Percentiles rank a stretch among this genome's conserved stretches.
Conservation (phyloP, 1,139 yeast genomes). For the Kodamaea derodonti region DNA sequence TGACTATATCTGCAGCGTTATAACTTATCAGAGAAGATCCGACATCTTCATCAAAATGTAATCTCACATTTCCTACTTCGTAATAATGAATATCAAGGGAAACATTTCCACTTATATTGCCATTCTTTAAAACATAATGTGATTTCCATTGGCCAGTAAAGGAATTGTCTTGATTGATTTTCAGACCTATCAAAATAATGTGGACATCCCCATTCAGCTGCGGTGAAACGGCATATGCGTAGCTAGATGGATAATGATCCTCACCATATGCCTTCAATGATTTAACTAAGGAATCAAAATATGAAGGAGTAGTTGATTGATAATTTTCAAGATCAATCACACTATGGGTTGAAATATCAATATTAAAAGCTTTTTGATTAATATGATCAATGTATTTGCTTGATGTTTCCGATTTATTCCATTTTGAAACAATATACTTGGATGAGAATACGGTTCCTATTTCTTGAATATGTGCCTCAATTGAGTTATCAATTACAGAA, state of each 20-base stretch:
- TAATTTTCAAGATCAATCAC: conserved; percentile 52
- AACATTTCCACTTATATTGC: conserved; percentile 49
- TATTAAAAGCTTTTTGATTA: conserved; percentile 50
- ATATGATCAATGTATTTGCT: conserved; percentile 39
- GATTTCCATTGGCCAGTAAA: conserved; percentile 92
- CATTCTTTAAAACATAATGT: conserved; percentile 44
- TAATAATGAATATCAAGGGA: conserved; percentile 81
- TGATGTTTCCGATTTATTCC: conserved; percentile 29
- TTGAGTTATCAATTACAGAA: conserved; percentile 22
- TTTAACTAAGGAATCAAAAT: conserved; percentile 26
- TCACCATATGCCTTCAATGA: conserved; percentile 38
- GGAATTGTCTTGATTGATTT: conserved; percentile 70
- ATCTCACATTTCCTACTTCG: conserved; percentile 92
- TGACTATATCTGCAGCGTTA: conserved; percentile 34
- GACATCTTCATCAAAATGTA: conserved; percentile 52
- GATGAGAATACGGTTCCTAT: conserved; percentile 31
- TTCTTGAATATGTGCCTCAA: conserved; percentile 27
- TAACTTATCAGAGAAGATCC: conserved; percentile 11
- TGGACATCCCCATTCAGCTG: conserved; percentile 19
- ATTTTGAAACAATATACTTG: conserved; percentile 30
- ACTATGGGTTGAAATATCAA: conserved; percentile 48
- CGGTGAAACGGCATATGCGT: conserved; percentile 44
- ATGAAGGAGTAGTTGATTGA: conserved; percentile 23
- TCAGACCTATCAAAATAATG: conserved; percentile 59
- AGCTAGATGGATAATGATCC: conserved; percentile 52